Evolutionary conservation across 345 rosid genomes (phyloP).

Genomic region (Durio zibethinus): DNA sequence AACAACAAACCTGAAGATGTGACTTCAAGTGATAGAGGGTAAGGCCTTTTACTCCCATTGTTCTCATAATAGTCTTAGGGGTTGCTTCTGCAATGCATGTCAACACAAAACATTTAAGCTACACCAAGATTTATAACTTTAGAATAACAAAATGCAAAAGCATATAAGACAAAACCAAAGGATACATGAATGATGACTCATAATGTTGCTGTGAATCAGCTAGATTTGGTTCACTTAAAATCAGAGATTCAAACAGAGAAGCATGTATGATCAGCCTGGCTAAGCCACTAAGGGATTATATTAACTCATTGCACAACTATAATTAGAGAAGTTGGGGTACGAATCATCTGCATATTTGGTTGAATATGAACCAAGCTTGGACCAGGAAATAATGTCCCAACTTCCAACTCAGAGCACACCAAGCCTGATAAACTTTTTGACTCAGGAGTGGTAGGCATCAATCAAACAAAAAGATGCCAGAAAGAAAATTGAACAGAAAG

Average conservation of each 20-base stretch:
- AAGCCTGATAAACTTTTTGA: background rate
- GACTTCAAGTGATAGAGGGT: constrained; percentile 88
- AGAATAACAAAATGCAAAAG: background rate
- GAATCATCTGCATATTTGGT: background rate
- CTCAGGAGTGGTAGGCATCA: background rate
- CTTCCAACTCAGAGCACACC: background rate
- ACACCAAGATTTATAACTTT: background rate
- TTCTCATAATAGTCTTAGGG: constrained; percentile 86
- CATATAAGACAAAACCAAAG: background rate
- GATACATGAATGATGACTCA: background rate
- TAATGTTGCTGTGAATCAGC: background rate
- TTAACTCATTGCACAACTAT: background rate
- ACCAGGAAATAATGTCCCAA: background rate
- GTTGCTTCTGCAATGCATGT: constrained; percentile 67
- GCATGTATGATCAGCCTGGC: background rate
- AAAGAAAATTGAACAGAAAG: background rate
- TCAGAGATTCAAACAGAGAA: constrained; percentile 1
- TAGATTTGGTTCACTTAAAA: background rate
- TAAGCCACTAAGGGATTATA: background rate
- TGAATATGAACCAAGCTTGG: background rate
- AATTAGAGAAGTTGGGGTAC: background rate
- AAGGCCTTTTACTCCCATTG: constrained; percentile 92
- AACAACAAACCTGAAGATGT: constrained; percentile 75
- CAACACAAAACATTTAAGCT: background rate
- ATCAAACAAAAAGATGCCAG: background rate